phyloP scores from a whole-genome alignment of 179 eudicot genomes.

The Carnegiea gigantea region DNA sequence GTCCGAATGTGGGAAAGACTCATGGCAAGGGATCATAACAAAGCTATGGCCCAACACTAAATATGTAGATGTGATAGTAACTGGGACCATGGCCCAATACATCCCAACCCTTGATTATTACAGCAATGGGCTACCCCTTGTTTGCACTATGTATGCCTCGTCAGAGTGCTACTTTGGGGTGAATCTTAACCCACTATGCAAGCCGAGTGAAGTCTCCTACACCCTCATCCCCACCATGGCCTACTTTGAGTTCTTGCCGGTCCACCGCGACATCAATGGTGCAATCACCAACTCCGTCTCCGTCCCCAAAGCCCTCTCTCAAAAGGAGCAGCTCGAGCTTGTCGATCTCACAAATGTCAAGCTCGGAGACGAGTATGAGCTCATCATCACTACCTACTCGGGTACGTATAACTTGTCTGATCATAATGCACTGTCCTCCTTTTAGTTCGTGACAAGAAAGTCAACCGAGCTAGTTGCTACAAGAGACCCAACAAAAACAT shows the following conservation, averaged over 20 bases:
- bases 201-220: constrained; percentile 67
- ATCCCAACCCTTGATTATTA: constrained; percentile 73
- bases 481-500: too few relatives aligned
- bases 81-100: constrained; percentile 83
- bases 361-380: constrained; percentile 72
- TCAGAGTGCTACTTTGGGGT: constrained; percentile 77
- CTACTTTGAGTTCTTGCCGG: constrained; percentile 71
- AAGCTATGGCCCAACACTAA: constrained; percentile 77
- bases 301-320: constrained; percentile 28
- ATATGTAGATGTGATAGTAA: constrained; percentile 73
- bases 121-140: constrained; percentile 63
- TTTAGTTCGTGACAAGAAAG: too few relatives aligned
- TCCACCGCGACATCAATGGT: constrained; percentile 39
- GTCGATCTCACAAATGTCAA: constrained; percentile 73
- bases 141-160: constrained; percentile 75
- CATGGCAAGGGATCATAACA: constrained; percentile 72
- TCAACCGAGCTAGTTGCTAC: too few relatives aligned
- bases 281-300: constrained; percentile 35
- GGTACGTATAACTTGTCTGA: constrained; percentile 32
- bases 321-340: constrained; percentile 54
- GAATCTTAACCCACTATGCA: constrained; percentile 60
- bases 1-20: constrained; percentile 44
- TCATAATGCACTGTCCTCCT: background rate
- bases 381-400: constrained; percentile 72
- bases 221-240: constrained; percentile 73